Conservation (phyloP, 2,329 filamentous ascomycete genomes). For the Aspergillus flavus region DNA sequence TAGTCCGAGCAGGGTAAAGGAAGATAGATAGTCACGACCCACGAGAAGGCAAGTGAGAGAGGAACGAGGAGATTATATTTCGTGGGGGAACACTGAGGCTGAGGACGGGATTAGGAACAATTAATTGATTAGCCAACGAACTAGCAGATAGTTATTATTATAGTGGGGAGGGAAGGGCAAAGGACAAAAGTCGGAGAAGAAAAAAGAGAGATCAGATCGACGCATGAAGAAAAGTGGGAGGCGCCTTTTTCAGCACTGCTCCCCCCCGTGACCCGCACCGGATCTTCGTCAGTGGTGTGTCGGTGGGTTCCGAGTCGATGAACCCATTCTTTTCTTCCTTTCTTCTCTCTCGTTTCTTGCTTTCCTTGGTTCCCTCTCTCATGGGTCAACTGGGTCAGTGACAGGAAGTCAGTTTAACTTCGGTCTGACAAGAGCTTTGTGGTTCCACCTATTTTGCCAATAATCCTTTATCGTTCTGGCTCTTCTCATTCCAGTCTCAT, state of each 20-base stretch:
- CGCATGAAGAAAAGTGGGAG: conserved; percentile 1
- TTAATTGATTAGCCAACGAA: neutral
- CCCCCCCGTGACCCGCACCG: neutral
- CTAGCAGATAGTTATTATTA: neutral
- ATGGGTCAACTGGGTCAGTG: neutral
- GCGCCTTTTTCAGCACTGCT: neutral
- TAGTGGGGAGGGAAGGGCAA: neutral
- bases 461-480: neutral
- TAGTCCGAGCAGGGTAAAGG: neutral
- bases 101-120: neutral
- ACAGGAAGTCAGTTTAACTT: neutral
- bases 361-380: neutral
- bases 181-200: neutral
- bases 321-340: neutral
- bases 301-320: neutral
- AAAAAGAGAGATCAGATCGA: neutral
- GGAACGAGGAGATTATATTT: neutral
- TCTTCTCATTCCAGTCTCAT: neutral
- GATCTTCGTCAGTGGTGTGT: neutral
- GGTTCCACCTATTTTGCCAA: neutral
- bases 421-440: neutral
- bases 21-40: neutral
- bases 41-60: neutral
- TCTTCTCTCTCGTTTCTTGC: neutral
- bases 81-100: neutral